Conservation (phyloP, 2,329 filamentous ascomycete genomes). For the Talaromyces sp. region DNA sequence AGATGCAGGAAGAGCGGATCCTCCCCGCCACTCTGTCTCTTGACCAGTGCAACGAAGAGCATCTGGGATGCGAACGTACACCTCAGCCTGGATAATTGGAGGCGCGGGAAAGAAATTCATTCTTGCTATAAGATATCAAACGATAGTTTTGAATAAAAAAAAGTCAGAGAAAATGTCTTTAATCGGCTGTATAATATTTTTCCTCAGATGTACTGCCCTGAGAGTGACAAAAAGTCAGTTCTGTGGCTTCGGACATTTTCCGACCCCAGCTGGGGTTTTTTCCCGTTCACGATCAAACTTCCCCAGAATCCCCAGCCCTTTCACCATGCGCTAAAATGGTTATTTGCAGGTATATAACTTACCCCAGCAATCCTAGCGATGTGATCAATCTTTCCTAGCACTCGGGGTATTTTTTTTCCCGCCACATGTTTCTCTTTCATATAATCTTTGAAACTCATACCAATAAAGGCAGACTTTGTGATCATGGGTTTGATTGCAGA, state of each 20-base stretch:
- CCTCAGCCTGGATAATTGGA: slow-evolving; percentile 32
- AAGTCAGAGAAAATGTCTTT: no score
- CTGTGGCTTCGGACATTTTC: background rate
- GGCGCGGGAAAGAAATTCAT: slow-evolving; percentile 21
- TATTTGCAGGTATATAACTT: background rate
- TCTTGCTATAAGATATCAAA: no score
- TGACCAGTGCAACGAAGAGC: slow-evolving; percentile 28
- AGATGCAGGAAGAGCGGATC: slow-evolving; percentile 33
- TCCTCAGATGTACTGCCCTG: background rate
- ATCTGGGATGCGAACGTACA: slow-evolving; percentile 38
- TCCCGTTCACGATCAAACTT: background rate
- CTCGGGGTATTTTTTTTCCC: background rate
- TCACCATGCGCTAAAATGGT: background rate
- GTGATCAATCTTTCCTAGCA: background rate
- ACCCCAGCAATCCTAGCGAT: background rate
- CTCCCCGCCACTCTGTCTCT: slow-evolving; percentile 35
- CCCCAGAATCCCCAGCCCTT: background rate
- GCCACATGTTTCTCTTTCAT: background rate
- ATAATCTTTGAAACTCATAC: background rate
- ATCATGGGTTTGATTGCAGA: background rate
- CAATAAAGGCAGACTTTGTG: background rate
- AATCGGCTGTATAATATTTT: background rate
- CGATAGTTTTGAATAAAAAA: no score
- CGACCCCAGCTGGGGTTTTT: background rate
- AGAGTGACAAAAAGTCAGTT: background rate